Conservation (phyloP, 192 early-diverging fungal species). For the Gryganskiella cystojenkinii region DNA sequence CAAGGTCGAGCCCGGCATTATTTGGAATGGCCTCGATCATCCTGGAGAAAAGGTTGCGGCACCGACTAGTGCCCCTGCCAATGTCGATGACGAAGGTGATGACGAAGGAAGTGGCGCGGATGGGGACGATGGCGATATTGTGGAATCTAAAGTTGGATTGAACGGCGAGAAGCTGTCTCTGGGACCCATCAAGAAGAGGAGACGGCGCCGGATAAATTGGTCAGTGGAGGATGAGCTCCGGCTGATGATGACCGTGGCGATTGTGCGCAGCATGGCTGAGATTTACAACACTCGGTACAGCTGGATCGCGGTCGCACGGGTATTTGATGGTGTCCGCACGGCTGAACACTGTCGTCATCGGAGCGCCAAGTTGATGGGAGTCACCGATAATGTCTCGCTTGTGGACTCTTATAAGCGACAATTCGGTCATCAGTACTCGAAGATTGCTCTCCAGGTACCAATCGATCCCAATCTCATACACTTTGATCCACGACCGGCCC, state of each 20-base stretch:
- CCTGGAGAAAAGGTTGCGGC: too few relatives aligned
- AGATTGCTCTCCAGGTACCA: slow-evolving; percentile 12
- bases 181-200: slow-evolving; percentile 9
- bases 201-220: slow-evolving; percentile 18
- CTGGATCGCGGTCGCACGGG: slow-evolving; percentile 20
- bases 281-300: slow-evolving; percentile 29
- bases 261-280: slow-evolving; percentile 23
- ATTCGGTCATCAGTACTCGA: slow-evolving; percentile 15
- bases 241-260: slow-evolving; percentile 15
- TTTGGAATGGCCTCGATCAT: too few relatives aligned
- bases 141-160: not conserved
- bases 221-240: slow-evolving; percentile 20
- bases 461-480: slow-evolving; percentile 28
- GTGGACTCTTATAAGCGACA: slow-evolving; percentile 24
- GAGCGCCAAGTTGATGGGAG: slow-evolving; percentile 25
- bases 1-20: too few relatives aligned
- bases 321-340: not conserved
- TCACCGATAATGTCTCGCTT: not conserved
- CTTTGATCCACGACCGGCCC: slow-evolving; percentile 23
- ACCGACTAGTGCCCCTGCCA: too few relatives aligned
- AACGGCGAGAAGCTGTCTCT: not conserved
- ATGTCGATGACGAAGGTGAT: too few relatives aligned
- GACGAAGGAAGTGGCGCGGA: too few relatives aligned
- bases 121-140: not conserved
- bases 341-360: slow-evolving; percentile 43